Evolutionary conservation across 2,329 filamentous ascomycete species (phyloP), one percentile per base, ranked within the genome.

Genomic region (Claviceps purpurea): DNA sequence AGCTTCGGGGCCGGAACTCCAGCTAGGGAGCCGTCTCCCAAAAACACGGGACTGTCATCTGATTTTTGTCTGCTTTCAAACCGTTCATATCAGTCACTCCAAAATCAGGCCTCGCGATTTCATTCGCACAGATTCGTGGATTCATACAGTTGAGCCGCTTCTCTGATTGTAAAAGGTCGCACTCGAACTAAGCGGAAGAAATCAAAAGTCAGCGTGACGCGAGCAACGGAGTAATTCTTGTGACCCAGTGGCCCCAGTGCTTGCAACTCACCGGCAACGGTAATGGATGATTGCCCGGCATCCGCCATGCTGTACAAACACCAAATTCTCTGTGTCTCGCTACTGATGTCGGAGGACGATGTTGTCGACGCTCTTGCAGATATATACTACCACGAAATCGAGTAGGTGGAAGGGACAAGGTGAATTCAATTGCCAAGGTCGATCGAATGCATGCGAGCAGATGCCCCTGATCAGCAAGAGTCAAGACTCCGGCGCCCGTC

Each of bases 1-100:
- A 95, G 77, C 64, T 91, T 95, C 0, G 90, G 90, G 1, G 88
- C 79, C 0, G 91, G 89, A 14, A 79, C 84, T 46, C 81, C 86
- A n/a, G 93, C 93, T 52, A 98, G 76, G 18, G 91, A 97, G 54
- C 93, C 93, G 67, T 98, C 93, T 55, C 93, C 93, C n/a, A 98
- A 79, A 65, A 98, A 98, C 40, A 95, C 69, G 5, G 88, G 89
- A 51, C 84, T 83, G 68, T 96, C 91, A 61, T 98, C 91, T 62
- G 70, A 78, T 64, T 76, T 80, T 50, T 81, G 76, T 59, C 78
- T 81, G 58, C 13, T 30, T 37, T 14, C 22, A 5, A 5, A 39
- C 34, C 43, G 5, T 4, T 26, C 10, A 16, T 22, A 50, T 60
- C 26, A 58, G 52, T 50, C 40, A 16, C 43, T 20, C 20, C 11